These are phyloP conservation scores for Fusarium oxysporum DNA, from an alignment of 2,329 filamentous ascomycete species.

Conservation along the genomic window DNA sequence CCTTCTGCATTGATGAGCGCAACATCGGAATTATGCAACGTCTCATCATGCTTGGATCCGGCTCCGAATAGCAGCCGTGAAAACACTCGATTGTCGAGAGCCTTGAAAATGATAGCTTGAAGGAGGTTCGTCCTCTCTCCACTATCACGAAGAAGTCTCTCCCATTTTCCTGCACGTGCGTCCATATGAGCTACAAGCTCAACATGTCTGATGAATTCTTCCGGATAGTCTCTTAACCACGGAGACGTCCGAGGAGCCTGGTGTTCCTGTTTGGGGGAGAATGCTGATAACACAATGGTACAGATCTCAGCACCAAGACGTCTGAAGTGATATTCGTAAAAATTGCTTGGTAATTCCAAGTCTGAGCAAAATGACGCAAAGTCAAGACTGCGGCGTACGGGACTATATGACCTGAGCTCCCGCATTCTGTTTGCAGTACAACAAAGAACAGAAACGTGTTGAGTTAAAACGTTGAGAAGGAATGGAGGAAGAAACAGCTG, in stretches of 20 bases:
- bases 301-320: slow-evolving; percentile 42
- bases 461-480: background rate
- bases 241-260: slow-evolving; percentile 22
- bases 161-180: slow-evolving; percentile 43
- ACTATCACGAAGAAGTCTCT: slow-evolving; percentile 40
- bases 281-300: slow-evolving; percentile 33
- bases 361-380: slow-evolving; percentile 27
- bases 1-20: slow-evolving; percentile 45
- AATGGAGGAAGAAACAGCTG: background rate
- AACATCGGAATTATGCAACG: slow-evolving; percentile 41
- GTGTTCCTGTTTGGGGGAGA: slow-evolving; percentile 23
- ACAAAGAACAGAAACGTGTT: background rate
- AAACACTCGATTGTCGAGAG: slow-evolving; percentile 45
- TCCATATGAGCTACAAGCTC: slow-evolving; percentile 47
- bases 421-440: slow-evolving; percentile 24
- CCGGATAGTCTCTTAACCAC: slow-evolving; percentile 41
- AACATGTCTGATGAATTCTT: slow-evolving; percentile 43
- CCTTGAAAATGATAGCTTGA: slow-evolving; percentile 46
- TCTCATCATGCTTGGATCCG: slow-evolving; percentile 35
- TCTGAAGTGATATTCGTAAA: slow-evolving; percentile 39
- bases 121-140: slow-evolving; percentile 44
- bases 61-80: slow-evolving; percentile 50
- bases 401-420: slow-evolving; percentile 24
- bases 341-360: slow-evolving; percentile 37
- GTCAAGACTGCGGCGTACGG: slow-evolving; percentile 30